These are phyloP conservation scores for Gossypium davidsonii DNA, from an alignment of 441 rosid species.

Conservation along the genomic window DNA sequence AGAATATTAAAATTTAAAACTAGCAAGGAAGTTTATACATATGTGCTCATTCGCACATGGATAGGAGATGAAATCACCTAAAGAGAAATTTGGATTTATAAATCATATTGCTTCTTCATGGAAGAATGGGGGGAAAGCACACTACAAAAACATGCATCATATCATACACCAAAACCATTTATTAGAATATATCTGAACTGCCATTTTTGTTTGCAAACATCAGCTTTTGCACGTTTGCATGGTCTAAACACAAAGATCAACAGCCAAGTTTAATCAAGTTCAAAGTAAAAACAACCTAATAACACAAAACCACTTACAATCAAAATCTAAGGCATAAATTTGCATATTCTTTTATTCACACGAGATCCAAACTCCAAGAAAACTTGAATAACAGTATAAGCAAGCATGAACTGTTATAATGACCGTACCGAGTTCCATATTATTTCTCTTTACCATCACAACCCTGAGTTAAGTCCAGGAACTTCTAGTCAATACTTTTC, in stretches of 20 bases:
- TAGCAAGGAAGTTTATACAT: too few relatives aligned
- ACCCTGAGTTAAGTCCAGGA: background rate
- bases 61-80: background rate
- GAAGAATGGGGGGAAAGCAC: background rate
- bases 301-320: background rate
- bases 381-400: background rate
- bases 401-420: background rate
- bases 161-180: background rate
- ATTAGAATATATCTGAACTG: background rate
- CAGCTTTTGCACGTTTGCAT: conserved; percentile 1
- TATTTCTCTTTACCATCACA: background rate
- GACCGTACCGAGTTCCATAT: background rate
- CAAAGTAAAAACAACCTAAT: background rate
- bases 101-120: conserved; percentile 1
- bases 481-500: background rate
- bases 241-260: conserved; percentile 3
- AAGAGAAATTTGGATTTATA: background rate
- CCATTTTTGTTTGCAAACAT: background rate
- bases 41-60: background rate
- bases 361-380: conserved; percentile 2
- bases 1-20: too few relatives aligned
- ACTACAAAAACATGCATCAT: background rate
- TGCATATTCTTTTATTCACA: background rate
- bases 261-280: background rate
- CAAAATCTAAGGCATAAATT: background rate